Base-by-base conservation (phyloP, 257 asterid species). In the Solanum piurae region DNA sequence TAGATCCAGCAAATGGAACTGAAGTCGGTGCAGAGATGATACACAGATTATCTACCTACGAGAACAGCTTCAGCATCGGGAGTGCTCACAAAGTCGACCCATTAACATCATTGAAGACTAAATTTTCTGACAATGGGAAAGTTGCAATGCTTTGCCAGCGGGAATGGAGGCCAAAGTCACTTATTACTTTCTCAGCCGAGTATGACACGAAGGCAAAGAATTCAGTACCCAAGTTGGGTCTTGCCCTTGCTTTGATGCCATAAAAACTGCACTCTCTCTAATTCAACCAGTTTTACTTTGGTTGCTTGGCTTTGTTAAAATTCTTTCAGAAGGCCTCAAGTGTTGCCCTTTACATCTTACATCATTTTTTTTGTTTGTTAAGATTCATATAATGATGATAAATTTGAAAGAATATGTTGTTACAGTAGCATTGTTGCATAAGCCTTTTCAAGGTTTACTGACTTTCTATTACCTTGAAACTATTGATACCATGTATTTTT, bases 11-110 rank as follows among this genome's bases (percentile, higher is more conserved):
- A 76, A 93, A 87, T 6, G 98, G 98, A 83, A 94, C 95, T 29
- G 97, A 95, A 89, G 95, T 96, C 86, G 98, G 94, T 34, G 96
- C 96, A 12, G 98, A 94, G 91, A 94, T 96, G 99, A 92, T 91
- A 3, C 98, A 94, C 90, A 93, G 98, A 89, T 89, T 91, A n/a
- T 88, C 92, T 88, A 88, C 93, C 92, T 92, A 87, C 12, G 92
- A 90, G 87, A 95, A 96, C 89, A 94, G 98, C 75, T 94, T 93
- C 91, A 92, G 94, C 94, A 86, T 96, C 42, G 99, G 98, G 40
- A 94, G 98, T 44, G 76, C 76, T 83, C 95, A 95, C 90, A 92
- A 44, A 83, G 77, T 95, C 20, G 98, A 95, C 86, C 93, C 93
- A 10, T 80, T 84, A 33, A 96, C 99, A 44, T 87, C 85, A 46